Base-by-base conservation (phyloP, 805 yeast species). In the Saccharomycopsis fodiens region DNA sequence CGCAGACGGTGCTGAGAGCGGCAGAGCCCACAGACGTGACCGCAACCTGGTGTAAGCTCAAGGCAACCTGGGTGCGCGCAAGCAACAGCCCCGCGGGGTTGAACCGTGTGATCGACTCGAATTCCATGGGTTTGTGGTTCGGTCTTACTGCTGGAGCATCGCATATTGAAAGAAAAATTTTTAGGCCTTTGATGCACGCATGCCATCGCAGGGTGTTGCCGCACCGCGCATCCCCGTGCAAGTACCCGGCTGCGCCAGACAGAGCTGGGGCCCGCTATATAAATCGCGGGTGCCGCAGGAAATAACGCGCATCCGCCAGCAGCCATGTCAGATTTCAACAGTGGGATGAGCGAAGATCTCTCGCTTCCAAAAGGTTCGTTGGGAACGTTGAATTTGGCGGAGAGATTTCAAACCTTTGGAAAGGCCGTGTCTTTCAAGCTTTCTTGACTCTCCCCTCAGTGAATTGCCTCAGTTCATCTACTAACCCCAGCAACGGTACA, bases 401-500 rank as follows among this genome's bases (percentile, higher is more conserved):
- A 13, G 13, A 15, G 19, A 10, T 12, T 13, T n/a, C 15, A 12
- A 16, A 45, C 15, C 15, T 35, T 22, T 46, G 22, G 12, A 46
- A 12, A 7, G n/a, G n/a, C n/a, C n/a, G n/a, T n/a, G n/a, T n/a
- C n/a, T n/a, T n/a, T n/a, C n/a, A n/a, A 7, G 3, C 16, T 8
- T 22, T 7, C 27, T 20, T 13, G 5, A 2, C 48, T 15, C 4
- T 44, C 15, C 13, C 29, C 16, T 19, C 13, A 3, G 21, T n/a
- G 30, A 10, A 16, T 16, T 44, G 8, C 27, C 17, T 21, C 17
- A 31, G 3, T 15, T 4, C 7, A 22, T 75, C 19, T n/a, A n/a
- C n/a, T n/a, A n/a, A n/a, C n/a, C n/a, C 66, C 70, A 65, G 98
- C 98, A 2, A 93, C 98, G 0, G 97, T 93, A 1, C 97, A 91